Evolutionary conservation across 176 grass and related monocot species (phyloP).

Genomic region (Calamus simplicifolius): DNA sequence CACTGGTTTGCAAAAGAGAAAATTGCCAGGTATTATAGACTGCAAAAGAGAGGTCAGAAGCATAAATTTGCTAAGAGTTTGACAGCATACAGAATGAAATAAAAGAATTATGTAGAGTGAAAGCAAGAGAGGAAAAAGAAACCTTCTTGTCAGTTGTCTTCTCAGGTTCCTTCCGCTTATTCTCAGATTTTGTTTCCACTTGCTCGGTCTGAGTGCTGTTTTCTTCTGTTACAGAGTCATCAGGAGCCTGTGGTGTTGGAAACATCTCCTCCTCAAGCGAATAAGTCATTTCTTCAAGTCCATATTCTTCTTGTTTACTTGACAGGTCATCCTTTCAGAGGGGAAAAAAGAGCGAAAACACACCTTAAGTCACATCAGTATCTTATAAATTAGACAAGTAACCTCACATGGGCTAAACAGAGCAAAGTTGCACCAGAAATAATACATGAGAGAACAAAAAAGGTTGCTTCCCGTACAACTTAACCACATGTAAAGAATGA

Average conservation of each 20-base stretch:
- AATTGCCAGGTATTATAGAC: too few relatives aligned
- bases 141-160: constrained; percentile 86
- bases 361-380: background rate
- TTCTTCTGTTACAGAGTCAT: constrained; percentile 32
- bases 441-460: too few relatives aligned
- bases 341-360: background rate
- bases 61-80: too few relatives aligned
- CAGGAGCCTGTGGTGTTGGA: constrained; percentile 31
- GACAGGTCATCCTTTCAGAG: constrained; percentile 44
- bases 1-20: too few relatives aligned
- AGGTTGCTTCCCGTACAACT: too few relatives aligned
- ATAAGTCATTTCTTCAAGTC: constrained; percentile 86
- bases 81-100: too few relatives aligned
- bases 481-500: too few relatives aligned
- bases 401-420: too few relatives aligned
- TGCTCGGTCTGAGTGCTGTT: constrained; percentile 23
- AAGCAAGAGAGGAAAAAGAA: background rate
- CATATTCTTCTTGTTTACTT: constrained; percentile 45
- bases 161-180: constrained; percentile 59
- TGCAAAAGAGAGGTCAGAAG: too few relatives aligned
- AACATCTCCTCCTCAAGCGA: constrained; percentile 70
- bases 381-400: too few relatives aligned
- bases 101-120: too few relatives aligned
- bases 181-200: constrained; percentile 47
- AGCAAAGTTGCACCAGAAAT: too few relatives aligned